phyloP scores from a whole-genome alignment of 345 rosid genomes.

The Chamaenerion angustifolium region DNA sequence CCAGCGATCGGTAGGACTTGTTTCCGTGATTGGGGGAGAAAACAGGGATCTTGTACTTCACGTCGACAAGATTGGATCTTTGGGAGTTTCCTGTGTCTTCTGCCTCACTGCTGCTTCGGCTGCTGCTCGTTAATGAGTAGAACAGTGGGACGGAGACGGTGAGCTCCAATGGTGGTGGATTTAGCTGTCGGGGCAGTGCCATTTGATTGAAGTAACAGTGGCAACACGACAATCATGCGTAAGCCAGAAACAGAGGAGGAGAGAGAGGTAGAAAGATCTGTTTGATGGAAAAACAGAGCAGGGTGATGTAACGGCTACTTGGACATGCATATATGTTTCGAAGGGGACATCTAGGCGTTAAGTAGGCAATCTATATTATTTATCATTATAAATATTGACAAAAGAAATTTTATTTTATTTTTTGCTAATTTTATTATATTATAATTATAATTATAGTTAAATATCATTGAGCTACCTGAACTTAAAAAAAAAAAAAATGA shows the following conservation, averaged over 20 bases:
- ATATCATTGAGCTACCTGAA: too few relatives aligned
- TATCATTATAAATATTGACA: too few relatives aligned
- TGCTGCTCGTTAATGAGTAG: slow-evolving; percentile 18
- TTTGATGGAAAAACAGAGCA: slow-evolving; percentile 2
- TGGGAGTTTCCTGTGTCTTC: slow-evolving; percentile 33
- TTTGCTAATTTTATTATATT: too few relatives aligned
- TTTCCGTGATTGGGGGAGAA: slow-evolving; percentile 21
- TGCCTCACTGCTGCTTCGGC: slow-evolving; percentile 25
- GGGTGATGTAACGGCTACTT: slow-evolving; percentile 71
- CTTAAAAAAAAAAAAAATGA: too few relatives aligned
- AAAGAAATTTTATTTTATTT: too few relatives aligned
- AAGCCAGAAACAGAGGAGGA: slow-evolving; percentile 1
- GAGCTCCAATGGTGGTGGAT: slow-evolving; percentile 11
- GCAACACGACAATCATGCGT: too few relatives aligned
- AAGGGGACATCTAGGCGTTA: too few relatives aligned
- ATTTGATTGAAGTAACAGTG: too few relatives aligned
- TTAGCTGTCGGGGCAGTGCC: not conserved
- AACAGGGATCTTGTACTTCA: slow-evolving; percentile 10
- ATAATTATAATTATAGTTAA: too few relatives aligned
- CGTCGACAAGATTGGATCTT: slow-evolving; percentile 24
- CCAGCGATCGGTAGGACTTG: slow-evolving; percentile 37
- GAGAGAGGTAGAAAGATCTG: slow-evolving; percentile 23
- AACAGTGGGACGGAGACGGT: slow-evolving; percentile 42
- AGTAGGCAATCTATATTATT: too few relatives aligned
- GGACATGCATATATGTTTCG: slow-evolving; percentile 13